phyloP scores from a whole-genome alignment of 2,329 filamentous ascomycete genomes.

The Capronia coronata region DNA sequence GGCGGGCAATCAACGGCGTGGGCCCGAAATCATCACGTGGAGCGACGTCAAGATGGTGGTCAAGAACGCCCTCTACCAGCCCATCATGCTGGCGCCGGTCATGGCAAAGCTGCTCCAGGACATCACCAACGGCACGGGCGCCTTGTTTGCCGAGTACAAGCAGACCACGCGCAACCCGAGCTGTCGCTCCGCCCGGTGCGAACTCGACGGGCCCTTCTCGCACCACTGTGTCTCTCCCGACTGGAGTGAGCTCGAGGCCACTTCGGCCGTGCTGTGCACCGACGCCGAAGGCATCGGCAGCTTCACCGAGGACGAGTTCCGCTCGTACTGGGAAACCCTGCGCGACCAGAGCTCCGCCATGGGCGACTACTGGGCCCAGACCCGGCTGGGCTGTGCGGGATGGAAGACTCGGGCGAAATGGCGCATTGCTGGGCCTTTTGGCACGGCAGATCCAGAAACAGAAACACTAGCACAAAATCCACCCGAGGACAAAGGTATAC shows the following conservation, averaged over 20 bases:
- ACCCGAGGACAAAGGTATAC: neutral
- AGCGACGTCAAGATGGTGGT: conserved; percentile 43
- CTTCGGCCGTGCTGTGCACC: conserved; percentile 15
- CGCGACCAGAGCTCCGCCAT: conserved; percentile 6
- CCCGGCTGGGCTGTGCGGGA: conserved; percentile 8
- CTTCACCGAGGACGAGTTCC: conserved; percentile 14
- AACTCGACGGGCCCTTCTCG: conserved; percentile 10
- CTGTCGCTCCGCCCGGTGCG: conserved; percentile 9
- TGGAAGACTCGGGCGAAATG: conserved; percentile 29
- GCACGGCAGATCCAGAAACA: conserved; percentile 7
- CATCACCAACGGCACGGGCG: conserved; percentile 12
- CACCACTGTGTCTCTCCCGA: conserved; percentile 6
- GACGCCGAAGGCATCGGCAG: conserved; percentile 17
- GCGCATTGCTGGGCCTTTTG: conserved; percentile 27
- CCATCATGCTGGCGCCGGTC: conserved; percentile 9
- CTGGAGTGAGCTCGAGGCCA: conserved; percentile 14
- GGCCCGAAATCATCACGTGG: conserved; percentile 43
- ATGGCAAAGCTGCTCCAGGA: conserved; percentile 13
- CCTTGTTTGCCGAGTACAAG: conserved; percentile 17
- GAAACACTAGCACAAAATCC: no score
- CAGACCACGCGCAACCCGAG: conserved; percentile 5
- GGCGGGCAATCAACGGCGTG: conserved; percentile 1
- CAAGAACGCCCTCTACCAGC: conserved; percentile 12
- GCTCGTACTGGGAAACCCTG: conserved; percentile 29
- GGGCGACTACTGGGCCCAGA: conserved; percentile 15